Base-by-base conservation (phyloP, 768 basidiomycete species). In the Macrolepiota fuliginosa region DNA sequence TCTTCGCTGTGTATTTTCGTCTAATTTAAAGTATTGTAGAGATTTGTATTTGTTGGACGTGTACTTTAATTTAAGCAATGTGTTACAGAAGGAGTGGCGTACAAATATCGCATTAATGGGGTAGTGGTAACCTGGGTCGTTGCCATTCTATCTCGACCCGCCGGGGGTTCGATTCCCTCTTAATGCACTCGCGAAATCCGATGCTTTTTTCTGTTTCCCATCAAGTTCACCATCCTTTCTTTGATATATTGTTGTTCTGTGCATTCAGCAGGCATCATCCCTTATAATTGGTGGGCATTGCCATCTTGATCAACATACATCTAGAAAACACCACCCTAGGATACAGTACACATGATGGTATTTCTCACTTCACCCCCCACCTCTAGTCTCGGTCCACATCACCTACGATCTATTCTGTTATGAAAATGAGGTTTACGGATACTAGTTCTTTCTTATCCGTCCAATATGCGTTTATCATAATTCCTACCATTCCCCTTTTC, bases 161-260 rank as follows among this genome's bases (percentile, higher is more conserved):
- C 88, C 88, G 87, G 86, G 87, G 86, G 88, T 89, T 89, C 87
- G 85, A 89, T 89, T 88, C 88, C 86, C 87, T 62, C 86, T 88
- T 88, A 87, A 88, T 35, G 27, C 19, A 58, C 42, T 12, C 15
- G n/a, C 10, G 46, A 24, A 4, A 24, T 13, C 22, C 5, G 10
- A 25, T 49, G 19, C 10, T 5, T 49, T 1, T 49, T 49, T 25
- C 10, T 24, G 19, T 49, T n/a, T 17, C 7, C 6, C n/a, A 1
- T 40, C 7, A 13, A 1, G n/a, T 5, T 45, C 17, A 9, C 42
- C 7, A 17, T 45, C 19, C 17, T 6, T 45, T 45, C 42, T 19
- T 19, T 19, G 0, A 1, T 40, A 10, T 19, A 6, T 3, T 45
- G 42, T 19, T 17, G 19, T 3, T 19, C n/a, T n/a, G n/a, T n/a